A percentile compares a stretch with the other conserved stretches of the same genome.
Conservation (phyloP, 1,139 yeast species). For the Hyphopichia buzzinii region DNA sequence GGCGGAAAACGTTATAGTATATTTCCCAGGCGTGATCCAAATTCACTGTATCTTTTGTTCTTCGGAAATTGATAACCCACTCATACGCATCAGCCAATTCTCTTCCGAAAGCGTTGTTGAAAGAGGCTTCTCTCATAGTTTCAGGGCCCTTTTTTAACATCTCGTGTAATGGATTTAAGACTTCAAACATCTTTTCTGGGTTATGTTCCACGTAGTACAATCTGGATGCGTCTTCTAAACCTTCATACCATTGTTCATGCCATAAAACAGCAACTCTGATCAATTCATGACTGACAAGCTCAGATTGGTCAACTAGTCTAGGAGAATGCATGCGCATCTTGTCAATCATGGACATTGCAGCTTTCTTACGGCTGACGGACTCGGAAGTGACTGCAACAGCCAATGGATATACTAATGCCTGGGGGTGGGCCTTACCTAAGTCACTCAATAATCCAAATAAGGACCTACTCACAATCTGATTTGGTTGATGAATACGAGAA, state of each 20-base stretch:
- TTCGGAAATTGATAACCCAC: constrained; percentile 84
- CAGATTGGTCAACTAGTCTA: constrained; percentile 84
- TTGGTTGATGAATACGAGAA: constrained; percentile 94
- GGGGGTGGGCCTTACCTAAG: constrained; percentile 94
- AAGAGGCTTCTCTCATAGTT: constrained; percentile 89
- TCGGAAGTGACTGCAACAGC: constrained; percentile 97
- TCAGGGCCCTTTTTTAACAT: constrained; percentile 86
- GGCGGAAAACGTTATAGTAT: constrained; percentile 87
- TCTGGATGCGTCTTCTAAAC: constrained; percentile 93
- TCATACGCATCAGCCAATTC: constrained; percentile 92
- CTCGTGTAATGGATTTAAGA: constrained; percentile 84
- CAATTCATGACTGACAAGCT: constrained; percentile 87
- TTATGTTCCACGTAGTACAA: constrained; percentile 93
- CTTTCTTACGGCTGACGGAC: constrained; percentile 82
- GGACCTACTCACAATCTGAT: constrained; percentile 77
- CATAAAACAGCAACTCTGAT: constrained; percentile 94
- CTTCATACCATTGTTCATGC: constrained; percentile 99
- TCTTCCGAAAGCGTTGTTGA: constrained; percentile 90
- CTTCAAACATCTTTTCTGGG: constrained; percentile 90
- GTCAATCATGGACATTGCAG: constrained; percentile 88
- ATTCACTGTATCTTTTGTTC: constrained; percentile 83
- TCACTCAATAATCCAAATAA: constrained; percentile 80
- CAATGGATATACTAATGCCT: constrained; percentile 90
- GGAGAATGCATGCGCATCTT: constrained; percentile 91
- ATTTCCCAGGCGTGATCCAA: constrained; percentile 98